A percentile compares a stretch with the other conserved stretches of the same genome.
phyloP scores from a whole-genome alignment of 495 filamentous ascomycete genomes.

The Xylaria intraflava region DNA sequence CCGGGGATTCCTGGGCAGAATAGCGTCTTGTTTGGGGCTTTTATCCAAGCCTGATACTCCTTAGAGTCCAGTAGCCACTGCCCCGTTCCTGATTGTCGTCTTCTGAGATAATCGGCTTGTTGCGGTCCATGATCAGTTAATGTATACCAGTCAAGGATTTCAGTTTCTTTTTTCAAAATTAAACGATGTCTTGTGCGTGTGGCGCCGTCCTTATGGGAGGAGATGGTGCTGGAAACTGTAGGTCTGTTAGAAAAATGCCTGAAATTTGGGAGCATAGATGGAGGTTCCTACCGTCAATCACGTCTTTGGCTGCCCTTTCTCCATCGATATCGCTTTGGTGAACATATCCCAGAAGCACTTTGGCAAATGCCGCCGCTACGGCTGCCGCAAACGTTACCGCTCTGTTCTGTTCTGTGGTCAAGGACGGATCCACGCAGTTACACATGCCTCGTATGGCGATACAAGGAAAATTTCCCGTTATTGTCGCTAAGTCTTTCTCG shows the following conservation, averaged over 20 bases:
- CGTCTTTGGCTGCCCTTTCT: background rate
- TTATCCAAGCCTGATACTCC: slow-evolving; percentile 31
- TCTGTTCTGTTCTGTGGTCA: no score
- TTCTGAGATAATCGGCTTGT: slow-evolving; percentile 17
- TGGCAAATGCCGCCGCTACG: slow-evolving; percentile 38
- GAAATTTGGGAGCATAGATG: no score
- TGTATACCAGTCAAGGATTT: slow-evolving; percentile 25
- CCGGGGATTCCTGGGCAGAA: slow-evolving; percentile 41
- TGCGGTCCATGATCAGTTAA: slow-evolving; percentile 15
- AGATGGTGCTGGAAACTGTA: no score
- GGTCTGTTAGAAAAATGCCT: no score
- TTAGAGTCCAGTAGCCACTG: slow-evolving; percentile 37
- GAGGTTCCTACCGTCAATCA: no score
- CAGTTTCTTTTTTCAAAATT: background rate
- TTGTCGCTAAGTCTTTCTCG: no score
- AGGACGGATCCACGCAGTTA: no score
- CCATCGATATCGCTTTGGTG: background rate
- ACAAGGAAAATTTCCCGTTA: no score
- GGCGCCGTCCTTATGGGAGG: background rate
- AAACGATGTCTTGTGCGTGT: background rate
- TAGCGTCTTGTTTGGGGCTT: slow-evolving; percentile 20
- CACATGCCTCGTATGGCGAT: no score
- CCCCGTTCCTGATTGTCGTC: slow-evolving; percentile 34
- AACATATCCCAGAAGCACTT: slow-evolving; percentile 20
- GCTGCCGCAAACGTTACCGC: no score